Percentiles rank a stretch among this genome's conserved stretches.
Conservation (phyloP, 1,139 yeast genomes). For the Pichia sp. region DNA sequence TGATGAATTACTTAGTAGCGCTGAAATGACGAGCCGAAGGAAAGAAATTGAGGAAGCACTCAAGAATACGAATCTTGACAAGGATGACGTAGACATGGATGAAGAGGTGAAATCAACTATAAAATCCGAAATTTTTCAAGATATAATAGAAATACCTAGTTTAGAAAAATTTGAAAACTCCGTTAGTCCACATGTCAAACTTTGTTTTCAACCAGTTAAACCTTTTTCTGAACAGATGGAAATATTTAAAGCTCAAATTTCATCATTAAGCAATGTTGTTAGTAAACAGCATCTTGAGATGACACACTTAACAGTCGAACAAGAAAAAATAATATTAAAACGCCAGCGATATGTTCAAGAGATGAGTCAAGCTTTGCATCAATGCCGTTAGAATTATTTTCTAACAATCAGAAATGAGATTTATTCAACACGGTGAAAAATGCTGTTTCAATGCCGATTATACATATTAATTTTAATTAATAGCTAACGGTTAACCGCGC, state of each 20-base stretch:
- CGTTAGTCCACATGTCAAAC: background rate
- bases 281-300: background rate
- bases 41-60: slow-evolving; percentile 37
- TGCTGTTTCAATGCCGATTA: no score
- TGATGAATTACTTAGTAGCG: slow-evolving; percentile 14
- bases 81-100: background rate
- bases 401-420: no score
- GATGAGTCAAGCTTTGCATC: slow-evolving; percentile 1
- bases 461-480: background rate
- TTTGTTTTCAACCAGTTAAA: background rate
- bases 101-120: background rate
- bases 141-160: no score
- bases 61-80: slow-evolving; percentile 23
- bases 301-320: background rate
- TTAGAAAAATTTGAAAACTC: no score
- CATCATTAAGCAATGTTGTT: background rate
- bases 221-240: background rate
- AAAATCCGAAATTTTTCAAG: background rate
- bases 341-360: background rate
- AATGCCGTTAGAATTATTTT: background rate
- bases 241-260: background rate
- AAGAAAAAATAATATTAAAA: background rate
- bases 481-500: slow-evolving; percentile 6
- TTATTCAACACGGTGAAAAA: no score
- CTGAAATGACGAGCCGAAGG: slow-evolving; percentile 7